phyloP scores from a whole-genome alignment of 352 stramenopile species.

The Pythium phragmitis region DNA sequence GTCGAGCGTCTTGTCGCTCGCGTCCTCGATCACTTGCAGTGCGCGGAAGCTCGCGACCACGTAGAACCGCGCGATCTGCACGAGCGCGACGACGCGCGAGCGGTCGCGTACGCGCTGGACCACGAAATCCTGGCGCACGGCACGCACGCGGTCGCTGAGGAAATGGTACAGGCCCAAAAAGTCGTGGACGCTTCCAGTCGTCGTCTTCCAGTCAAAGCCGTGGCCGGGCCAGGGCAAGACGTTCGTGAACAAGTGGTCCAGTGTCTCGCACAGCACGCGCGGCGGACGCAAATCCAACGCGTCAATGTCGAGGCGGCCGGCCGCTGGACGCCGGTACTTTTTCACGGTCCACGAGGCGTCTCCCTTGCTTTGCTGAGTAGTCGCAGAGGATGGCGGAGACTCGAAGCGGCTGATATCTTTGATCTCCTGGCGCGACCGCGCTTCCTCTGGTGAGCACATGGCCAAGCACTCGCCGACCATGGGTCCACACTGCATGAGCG shows the following conservation, averaged over 20 bases:
- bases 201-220: constrained; percentile 22
- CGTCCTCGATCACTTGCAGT: constrained; percentile 31
- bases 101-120: constrained; percentile 48
- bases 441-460: constrained; percentile 26
- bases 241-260: constrained; percentile 23
- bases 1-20: constrained; percentile 28
- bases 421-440: constrained; percentile 9
- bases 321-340: constrained; percentile 30
- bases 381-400: neutral
- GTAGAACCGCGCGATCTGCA: constrained; percentile 59
- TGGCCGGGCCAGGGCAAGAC: constrained; percentile 15
- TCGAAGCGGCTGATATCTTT: constrained; percentile 35
- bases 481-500: neutral
- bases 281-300: constrained; percentile 19
- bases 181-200: constrained; percentile 11
- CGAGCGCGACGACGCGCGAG: constrained; percentile 39
- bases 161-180: constrained; percentile 76
- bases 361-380: neutral
- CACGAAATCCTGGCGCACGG: constrained; percentile 70
- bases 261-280: constrained; percentile 7
- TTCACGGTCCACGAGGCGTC: constrained; percentile 23
- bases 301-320: constrained; percentile 22
- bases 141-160: constrained; percentile 64
- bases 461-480: constrained; percentile 14
- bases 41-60: constrained; percentile 43